Evolutionary conservation across 2,329 filamentous ascomycete genomes (phyloP), one percentile per base, ranked within the genome.

Genomic region (Fusarium tricinctum): DNA sequence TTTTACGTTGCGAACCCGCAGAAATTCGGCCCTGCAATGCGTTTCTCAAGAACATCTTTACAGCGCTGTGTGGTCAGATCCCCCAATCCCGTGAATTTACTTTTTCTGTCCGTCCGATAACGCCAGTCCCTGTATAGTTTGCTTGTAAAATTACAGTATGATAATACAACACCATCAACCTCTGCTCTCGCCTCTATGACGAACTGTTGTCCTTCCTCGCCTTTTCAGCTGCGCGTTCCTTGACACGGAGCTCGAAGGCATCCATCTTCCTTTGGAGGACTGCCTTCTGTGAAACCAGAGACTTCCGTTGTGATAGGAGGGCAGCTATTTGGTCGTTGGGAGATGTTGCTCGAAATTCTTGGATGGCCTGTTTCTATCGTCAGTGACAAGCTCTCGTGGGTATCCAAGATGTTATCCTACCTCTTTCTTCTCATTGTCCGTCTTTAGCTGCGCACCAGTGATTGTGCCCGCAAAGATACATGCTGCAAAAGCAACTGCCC

Each of bases 361-460:
- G 65, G 23, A 80, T 77, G 10, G 74, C 74, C 78, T 80, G 14
- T 52, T 14, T 17, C 26, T 26, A 30, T 32, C 5, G 46, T 57
- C 12, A 65, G 35, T 19, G 26, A 17, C 13, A 8, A n/a, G 20
- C 14, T 20, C 12, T 30, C 5, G 19, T 6, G 13, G 7, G 23
- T 6, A 20, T 8, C 35, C 40, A 12, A 8, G 19, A 7, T 19
- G 46, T 10, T 8, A 15, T 64, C 73, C 39, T 60, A 84, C 83
- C 71, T 82, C 75, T 64, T 78, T 75, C 69, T 80, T 84, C 65
- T 86, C 82, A 59, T 80, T 77, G 61, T 84, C 81, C 47, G 80
- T 79, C 75, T 85, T 85, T 45, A 86, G 72, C 45, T 82, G 81
- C 8, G 84, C 84, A 51, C 84, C 84, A 57, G 84, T 85, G 46